phyloP scores from a whole-genome alignment of 164 flowering plant genomes.

The Cinnamomum micranthum region DNA sequence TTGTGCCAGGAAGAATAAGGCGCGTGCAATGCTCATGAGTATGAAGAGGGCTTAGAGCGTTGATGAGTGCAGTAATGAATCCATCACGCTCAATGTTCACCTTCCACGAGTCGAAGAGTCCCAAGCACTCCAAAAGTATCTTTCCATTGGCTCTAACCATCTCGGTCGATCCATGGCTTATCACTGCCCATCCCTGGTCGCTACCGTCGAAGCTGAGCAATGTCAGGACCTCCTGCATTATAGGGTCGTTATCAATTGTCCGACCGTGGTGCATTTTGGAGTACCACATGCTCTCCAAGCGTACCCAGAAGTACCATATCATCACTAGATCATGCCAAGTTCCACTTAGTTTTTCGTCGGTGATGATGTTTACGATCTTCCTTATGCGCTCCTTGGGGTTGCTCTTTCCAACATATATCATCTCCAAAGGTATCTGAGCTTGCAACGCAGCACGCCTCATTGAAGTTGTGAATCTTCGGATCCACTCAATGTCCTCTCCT shows the following conservation, averaged over 20 bases:
- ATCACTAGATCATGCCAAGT: slow-evolving; percentile 9
- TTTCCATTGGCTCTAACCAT: slow-evolving; percentile 52
- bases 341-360: slow-evolving; percentile 25
- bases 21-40: slow-evolving; percentile 69
- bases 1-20: slow-evolving; percentile 54
- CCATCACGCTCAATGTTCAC: slow-evolving; percentile 20
- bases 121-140: slow-evolving; percentile 24
- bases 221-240: slow-evolving; percentile 49
- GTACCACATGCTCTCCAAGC: slow-evolving; percentile 61
- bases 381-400: slow-evolving; percentile 30
- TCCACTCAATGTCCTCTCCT: slow-evolving; percentile 46
- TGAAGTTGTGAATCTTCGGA: slow-evolving; percentile 26
- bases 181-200: slow-evolving; percentile 60
- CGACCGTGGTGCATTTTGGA: slow-evolving; percentile 41
- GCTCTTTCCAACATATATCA: slow-evolving; percentile 46
- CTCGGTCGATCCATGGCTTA: slow-evolving; percentile 39
- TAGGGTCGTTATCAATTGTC: slow-evolving; percentile 31
- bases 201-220: slow-evolving; percentile 52
- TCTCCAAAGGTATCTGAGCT: slow-evolving; percentile 23
- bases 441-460: slow-evolving; percentile 17
- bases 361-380: slow-evolving; percentile 14
- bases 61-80: slow-evolving; percentile 44
- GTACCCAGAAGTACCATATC: slow-evolving; percentile 52
- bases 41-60: slow-evolving; percentile 26
- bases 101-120: slow-evolving; percentile 40